Base-by-base conservation (phyloP, 768 basidiomycete species). In the Tricholoma flavovirens region DNA sequence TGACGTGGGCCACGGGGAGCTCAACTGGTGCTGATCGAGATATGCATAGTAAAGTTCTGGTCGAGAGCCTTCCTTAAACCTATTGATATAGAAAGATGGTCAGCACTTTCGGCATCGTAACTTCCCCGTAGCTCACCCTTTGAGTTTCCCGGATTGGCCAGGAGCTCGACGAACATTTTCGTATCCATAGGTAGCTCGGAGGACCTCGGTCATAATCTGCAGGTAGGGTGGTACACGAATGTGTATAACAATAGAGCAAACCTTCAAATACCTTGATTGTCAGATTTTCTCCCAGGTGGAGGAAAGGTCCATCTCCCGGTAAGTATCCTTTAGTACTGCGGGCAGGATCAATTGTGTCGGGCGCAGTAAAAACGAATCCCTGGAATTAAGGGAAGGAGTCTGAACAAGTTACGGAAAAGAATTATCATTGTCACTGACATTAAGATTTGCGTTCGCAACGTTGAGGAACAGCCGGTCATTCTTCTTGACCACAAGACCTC, bases 1-100 rank as follows among this genome's bases (percentile, higher is more conserved):
- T 2, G 83, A 81, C 6, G 78, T 80, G 0, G 89, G 86, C 88
- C 88, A 90, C 15, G 87, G 82, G 4, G 73, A 73, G 10, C 78
- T 71, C n/a, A 71, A 53, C 62, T 82, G 77, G 1, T 74, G 67
- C 1, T 66, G 62, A 56, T 81, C 77, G 57, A 91, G 71, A 66
- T 88, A 90, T 53, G 76, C 74, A 61, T 78, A 78, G 9, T 71
- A 71, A 21, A 83, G 67, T 48, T 82, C 77, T 4, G 76, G 81
- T 43, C 78, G 71, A 36, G 74, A 70, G 2, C 62, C 59, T 53
- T 83, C 76, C 50, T 73, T 64, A 75, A 83, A 88, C 53, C 86
- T 66, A 5, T 43, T 46, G 17, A 52, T n/a, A 22, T 10, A 3
- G 17, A 48, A 48, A 12, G 2, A 26, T 26, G 24, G 24, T 49